Conservation (phyloP, 352 stramenopile genomes). For the Phytophthora nicotianae region DNA sequence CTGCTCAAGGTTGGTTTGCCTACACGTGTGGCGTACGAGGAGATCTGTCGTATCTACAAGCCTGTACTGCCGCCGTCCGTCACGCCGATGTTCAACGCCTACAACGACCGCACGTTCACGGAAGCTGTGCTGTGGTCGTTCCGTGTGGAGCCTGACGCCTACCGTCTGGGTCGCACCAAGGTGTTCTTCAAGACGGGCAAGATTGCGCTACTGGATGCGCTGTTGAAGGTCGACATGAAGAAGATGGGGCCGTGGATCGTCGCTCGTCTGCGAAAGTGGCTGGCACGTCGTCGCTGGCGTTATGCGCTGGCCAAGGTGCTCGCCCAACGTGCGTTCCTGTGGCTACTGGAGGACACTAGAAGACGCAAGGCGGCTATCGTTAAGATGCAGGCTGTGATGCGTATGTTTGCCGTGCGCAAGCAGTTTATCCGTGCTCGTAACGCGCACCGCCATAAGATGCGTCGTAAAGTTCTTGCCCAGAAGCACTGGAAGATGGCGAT, state of each 20-base stretch:
- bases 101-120: slow-evolving; percentile 89
- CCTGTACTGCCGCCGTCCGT: slow-evolving; percentile 73
- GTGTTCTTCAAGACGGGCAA: slow-evolving; percentile 94
- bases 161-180: slow-evolving; percentile 88
- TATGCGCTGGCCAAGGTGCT: slow-evolving; percentile 88
- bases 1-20: slow-evolving; percentile 91
- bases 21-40: slow-evolving; percentile 89
- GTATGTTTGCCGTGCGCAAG: slow-evolving; percentile 87
- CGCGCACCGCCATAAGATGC: slow-evolving; percentile 62
- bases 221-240: slow-evolving; percentile 91
- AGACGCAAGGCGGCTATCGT: slow-evolving; percentile 77
- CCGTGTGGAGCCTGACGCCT: slow-evolving; percentile 84
- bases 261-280: slow-evolving; percentile 82
- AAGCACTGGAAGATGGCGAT: slow-evolving; percentile 81
- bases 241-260: slow-evolving; percentile 91
- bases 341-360: slow-evolving; percentile 76
- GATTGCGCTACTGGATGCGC: slow-evolving; percentile 86
- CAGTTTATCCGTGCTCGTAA: slow-evolving; percentile 80
- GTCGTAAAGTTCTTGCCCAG: slow-evolving; percentile 65
- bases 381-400: slow-evolving; percentile 85
- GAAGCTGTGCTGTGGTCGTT: slow-evolving; percentile 92
- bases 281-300: slow-evolving; percentile 82
- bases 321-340: slow-evolving; percentile 81
- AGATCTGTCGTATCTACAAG: slow-evolving; percentile 90
- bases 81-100: slow-evolving; percentile 78